phyloP scores from a whole-genome alignment of 345 rosid genomes.

The Sonneratia alba region DNA sequence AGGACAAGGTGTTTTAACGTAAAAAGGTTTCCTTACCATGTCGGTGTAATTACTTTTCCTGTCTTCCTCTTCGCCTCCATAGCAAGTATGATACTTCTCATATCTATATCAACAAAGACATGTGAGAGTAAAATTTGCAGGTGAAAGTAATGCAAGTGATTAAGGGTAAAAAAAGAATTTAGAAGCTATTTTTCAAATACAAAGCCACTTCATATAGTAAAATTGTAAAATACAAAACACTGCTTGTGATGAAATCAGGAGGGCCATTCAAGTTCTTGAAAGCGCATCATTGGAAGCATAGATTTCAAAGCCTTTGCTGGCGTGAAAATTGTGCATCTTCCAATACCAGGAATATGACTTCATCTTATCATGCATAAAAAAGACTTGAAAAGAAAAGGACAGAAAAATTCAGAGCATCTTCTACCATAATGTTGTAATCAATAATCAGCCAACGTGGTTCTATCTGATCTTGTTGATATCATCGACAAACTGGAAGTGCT shows the following conservation, averaged over 20 bases:
- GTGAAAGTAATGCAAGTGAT: too few species aligned
- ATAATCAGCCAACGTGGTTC: background rate
- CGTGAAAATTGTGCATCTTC: background rate
- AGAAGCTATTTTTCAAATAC: too few species aligned
- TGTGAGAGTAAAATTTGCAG: background rate
- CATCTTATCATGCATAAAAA: background rate
- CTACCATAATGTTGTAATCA: background rate
- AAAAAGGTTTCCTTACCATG: constrained; percentile 44
- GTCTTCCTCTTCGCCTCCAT: constrained; percentile 88
- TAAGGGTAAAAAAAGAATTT: too few species aligned
- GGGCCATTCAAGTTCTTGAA: background rate
- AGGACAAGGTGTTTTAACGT: too few species aligned
- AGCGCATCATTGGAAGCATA: background rate
- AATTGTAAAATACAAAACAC: background rate
- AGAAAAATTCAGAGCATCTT: background rate
- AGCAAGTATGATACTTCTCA: constrained; percentile 70
- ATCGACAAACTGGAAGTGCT: background rate
- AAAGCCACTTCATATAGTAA: background rate
- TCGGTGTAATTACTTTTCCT: constrained; percentile 79
- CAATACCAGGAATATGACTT: background rate
- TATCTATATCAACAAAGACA: constrained; percentile 44
- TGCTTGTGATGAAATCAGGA: background rate
- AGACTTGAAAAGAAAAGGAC: background rate
- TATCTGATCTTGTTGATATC: background rate
- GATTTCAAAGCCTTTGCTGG: background rate